These are phyloP conservation scores for Scheffersomyces segobiensis DNA, from an alignment of 1,139 yeast species.

Conservation along the genomic window DNA sequence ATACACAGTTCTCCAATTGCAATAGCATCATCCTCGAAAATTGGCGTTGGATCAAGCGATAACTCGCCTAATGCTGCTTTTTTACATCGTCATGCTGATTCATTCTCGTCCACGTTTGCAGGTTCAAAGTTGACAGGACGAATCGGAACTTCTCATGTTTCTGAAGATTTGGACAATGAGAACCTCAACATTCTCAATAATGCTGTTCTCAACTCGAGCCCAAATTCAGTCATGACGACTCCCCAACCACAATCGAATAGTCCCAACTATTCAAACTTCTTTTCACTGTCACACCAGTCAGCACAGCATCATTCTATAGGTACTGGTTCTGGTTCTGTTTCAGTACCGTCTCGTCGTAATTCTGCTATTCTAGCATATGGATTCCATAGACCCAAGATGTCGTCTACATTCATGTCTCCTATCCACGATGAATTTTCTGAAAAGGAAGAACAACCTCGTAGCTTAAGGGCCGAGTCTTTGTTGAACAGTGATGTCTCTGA, in stretches of 20 bases:
- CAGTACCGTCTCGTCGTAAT: constrained; percentile 23
- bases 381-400: background rate
- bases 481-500: background rate
- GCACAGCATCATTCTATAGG: constrained; percentile 7
- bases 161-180: constrained; percentile 39
- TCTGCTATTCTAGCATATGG: constrained; percentile 11
- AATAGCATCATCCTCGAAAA: background rate
- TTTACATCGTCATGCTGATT: background rate
- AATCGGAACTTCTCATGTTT: background rate
- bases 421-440: constrained; percentile 8
- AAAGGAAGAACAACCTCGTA: constrained; percentile 10
- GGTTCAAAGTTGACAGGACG: background rate
- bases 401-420: background rate
- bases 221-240: constrained; percentile 5
- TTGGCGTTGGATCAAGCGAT: background rate
- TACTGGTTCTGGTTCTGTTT: constrained; percentile 12
- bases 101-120: background rate
- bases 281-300: constrained; percentile 6
- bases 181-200: constrained; percentile 41
- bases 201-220: constrained; percentile 17
- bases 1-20: background rate
- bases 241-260: constrained; percentile 9
- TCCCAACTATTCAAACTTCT: constrained; percentile 10
- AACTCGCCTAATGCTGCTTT: background rate
- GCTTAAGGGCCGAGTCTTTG: background rate